phyloP scores from a whole-genome alignment of 371 early-diverging fungal species.

The Choanephora cucurbitarum region DNA sequence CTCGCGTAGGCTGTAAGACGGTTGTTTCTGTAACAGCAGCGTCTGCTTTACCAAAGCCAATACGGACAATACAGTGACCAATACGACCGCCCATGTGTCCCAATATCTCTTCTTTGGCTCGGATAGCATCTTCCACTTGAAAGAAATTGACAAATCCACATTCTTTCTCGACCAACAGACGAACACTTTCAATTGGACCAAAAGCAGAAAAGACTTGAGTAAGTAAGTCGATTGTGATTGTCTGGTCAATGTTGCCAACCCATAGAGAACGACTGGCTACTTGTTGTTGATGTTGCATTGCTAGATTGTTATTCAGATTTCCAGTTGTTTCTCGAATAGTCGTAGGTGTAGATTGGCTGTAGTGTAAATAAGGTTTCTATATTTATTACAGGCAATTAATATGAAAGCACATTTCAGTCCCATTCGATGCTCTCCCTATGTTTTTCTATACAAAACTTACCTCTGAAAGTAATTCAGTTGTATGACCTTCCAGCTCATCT shows the following conservation, averaged over 20 bases:
- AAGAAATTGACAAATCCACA: constrained; percentile 95
- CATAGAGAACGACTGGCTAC: constrained; percentile 86
- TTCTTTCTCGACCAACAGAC: constrained; percentile 92
- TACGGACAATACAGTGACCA: constrained; percentile 76
- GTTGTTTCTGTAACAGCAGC: constrained; percentile 46
- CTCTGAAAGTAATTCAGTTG: too few species aligned
- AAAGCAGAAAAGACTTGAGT: constrained; percentile 84
- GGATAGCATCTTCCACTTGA: constrained; percentile 83
- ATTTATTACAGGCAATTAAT: neutral
- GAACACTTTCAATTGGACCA: constrained; percentile 92
- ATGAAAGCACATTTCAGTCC: too few species aligned
- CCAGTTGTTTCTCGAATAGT: neutral
- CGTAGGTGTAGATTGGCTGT: constrained; percentile 43
- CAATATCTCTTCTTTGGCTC: constrained; percentile 88
- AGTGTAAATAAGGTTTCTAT: constrained; percentile 34
- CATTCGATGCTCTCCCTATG: too few species aligned
- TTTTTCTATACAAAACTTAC: too few species aligned
- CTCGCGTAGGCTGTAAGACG: constrained; percentile 48
- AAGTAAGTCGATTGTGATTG: constrained; percentile 79
- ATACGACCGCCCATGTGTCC: constrained; percentile 73
- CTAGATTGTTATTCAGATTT: neutral
- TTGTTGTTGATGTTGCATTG: constrained; percentile 33
- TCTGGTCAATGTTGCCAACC: constrained; percentile 91
- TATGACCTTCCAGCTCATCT: too few species aligned
- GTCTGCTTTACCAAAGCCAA: constrained; percentile 94